Conservation (phyloP, 768 basidiomycete species). For the Tulasnella calospora region DNA sequence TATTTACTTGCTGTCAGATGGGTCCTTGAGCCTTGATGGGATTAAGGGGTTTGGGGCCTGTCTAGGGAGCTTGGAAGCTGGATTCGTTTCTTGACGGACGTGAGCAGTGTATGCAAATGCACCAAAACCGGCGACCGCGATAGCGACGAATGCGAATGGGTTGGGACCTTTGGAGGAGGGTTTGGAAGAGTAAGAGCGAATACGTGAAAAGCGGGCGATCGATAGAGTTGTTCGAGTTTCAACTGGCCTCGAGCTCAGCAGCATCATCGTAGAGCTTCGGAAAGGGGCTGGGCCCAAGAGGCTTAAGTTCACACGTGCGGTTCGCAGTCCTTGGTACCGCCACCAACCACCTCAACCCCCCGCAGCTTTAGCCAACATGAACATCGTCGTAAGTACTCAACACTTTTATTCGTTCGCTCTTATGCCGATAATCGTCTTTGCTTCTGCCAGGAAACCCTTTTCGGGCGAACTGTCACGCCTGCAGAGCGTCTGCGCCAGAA, state of each 20-base stretch:
- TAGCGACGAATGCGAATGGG: constrained; percentile 21
- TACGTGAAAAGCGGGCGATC: constrained; percentile 1
- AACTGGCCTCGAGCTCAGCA: constrained; percentile 7
- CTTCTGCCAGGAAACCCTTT: constrained; percentile 77
- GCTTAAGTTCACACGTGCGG: not conserved
- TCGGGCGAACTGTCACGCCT: constrained; percentile 90
- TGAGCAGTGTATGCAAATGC: constrained; percentile 27
- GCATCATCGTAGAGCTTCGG: not conserved
- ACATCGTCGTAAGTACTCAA: constrained; percentile 37
- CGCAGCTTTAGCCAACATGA: constrained; percentile 34
- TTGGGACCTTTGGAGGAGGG: constrained; percentile 25
- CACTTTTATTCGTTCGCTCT: not conserved
- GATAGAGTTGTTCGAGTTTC: not conserved
- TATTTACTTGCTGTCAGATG: not conserved
- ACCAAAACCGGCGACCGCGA: constrained; percentile 25
- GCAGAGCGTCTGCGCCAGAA: constrained; percentile 96
- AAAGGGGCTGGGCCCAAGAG: not conserved
- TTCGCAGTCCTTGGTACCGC: constrained; percentile 2
- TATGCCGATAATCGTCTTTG: constrained; percentile 7
- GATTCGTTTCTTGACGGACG: constrained; percentile 21
- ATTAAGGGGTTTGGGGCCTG: constrained; percentile 28
- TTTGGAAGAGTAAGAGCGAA: constrained; percentile 22
- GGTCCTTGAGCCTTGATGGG: constrained; percentile 20
- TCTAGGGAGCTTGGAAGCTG: constrained; percentile 24
- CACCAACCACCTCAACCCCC: constrained; percentile 6